Conservation (phyloP, 441 rosid species). For the Euphorbia celastroides region DNA sequence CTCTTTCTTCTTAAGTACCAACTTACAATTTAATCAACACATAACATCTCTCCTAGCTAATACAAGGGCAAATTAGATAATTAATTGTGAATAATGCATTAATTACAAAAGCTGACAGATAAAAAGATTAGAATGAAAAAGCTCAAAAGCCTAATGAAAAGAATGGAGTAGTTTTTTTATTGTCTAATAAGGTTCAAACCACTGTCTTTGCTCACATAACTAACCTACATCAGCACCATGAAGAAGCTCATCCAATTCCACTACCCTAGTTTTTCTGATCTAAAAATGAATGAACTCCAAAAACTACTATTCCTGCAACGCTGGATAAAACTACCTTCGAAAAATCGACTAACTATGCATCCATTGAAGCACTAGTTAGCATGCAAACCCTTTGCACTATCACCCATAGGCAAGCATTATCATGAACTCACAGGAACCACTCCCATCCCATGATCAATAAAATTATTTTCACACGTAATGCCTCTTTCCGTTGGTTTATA, state of each 20-base stretch:
- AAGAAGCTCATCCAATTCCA: neutral
- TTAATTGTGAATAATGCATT: too few relatives aligned
- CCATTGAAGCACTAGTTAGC: neutral
- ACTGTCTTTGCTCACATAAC: neutral
- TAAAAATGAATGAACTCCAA: neutral
- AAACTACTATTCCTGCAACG: neutral
- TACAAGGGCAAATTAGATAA: too few relatives aligned
- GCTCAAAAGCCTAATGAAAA: too few relatives aligned
- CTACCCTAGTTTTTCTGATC: neutral
- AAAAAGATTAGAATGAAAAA: too few relatives aligned
- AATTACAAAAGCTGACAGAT: too few relatives aligned
- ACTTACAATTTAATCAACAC: too few relatives aligned
- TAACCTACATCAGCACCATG: slow-evolving; percentile 1
- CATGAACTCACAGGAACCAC: too few relatives aligned
- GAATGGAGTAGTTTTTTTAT: too few relatives aligned
- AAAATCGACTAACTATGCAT: neutral
- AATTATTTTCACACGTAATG: neutral
- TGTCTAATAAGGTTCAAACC: neutral
- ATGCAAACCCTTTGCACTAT: neutral
- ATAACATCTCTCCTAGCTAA: too few relatives aligned
- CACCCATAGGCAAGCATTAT: neutral
- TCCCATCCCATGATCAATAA: too few relatives aligned
- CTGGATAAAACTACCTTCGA: slow-evolving; percentile 2
- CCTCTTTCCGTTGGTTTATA: neutral
- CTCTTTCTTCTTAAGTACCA: too few relatives aligned